Percentiles rank a stretch among this genome's conserved stretches.
phyloP scores from a whole-genome alignment of 1,284 basidiomycete species.

The Rhodotorula sp. region DNA sequence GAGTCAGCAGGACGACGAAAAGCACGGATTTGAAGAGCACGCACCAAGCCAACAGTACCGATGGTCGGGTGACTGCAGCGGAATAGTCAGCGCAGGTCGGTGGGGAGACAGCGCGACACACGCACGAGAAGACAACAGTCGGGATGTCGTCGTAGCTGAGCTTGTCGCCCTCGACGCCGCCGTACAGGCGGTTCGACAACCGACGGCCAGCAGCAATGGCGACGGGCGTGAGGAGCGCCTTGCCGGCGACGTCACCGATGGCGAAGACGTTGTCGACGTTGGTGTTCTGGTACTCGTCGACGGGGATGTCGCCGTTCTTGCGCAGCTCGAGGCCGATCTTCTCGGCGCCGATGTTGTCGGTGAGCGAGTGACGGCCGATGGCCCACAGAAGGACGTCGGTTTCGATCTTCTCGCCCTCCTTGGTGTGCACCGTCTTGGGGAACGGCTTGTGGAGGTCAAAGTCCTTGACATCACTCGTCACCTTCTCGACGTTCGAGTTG shows the following conservation, averaged over 20 bases:
- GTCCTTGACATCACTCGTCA: constrained; percentile 59
- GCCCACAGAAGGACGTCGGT: constrained; percentile 92
- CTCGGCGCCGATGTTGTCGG: constrained; percentile 74
- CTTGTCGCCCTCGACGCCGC: constrained; percentile 72
- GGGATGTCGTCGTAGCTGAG: constrained; percentile 83
- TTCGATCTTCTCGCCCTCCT: constrained; percentile 72
- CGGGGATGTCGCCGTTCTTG: constrained; percentile 75
- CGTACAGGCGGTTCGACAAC: constrained; percentile 86
- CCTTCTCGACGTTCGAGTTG: constrained; percentile 69
- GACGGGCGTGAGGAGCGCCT: constrained; percentile 92
- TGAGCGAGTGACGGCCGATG: constrained; percentile 83
- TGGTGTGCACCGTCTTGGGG: constrained; percentile 62
- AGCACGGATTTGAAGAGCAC: constrained; percentile 9
- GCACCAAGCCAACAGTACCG: constrained; percentile 78
- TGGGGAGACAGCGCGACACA: constrained; percentile 38
- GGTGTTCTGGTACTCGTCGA: constrained; percentile 89
- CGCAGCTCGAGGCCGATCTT: constrained; percentile 74
- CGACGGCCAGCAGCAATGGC: constrained; percentile 94
- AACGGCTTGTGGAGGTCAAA: constrained; percentile 42
- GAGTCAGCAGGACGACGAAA: constrained; percentile 44
- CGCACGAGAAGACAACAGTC: constrained; percentile 86
- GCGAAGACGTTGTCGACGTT: constrained; percentile 71
- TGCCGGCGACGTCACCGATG: constrained; percentile 90
- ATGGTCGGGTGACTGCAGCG: constrained; percentile 77
- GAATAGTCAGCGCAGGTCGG: background rate